These are phyloP conservation scores for Emiliania huxleyi DNA, from an alignment of 78 protist species.

Conservation along the genomic window DNA sequence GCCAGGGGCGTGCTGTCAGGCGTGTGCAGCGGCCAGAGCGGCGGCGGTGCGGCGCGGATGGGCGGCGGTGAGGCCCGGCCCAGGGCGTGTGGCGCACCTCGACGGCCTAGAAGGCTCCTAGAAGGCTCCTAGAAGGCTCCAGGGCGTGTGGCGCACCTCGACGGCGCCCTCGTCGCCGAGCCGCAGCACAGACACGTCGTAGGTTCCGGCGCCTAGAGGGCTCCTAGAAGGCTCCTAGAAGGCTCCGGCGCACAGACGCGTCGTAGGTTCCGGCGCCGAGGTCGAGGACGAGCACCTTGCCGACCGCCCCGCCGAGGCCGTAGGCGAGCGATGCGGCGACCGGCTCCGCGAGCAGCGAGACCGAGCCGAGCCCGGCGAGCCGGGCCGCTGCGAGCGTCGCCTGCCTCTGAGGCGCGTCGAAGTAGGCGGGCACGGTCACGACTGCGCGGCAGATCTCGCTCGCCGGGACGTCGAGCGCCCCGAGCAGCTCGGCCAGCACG, in stretches of 20 bases:
- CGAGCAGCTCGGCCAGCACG: slow-evolving; percentile 58
- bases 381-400: slow-evolving; percentile 91
- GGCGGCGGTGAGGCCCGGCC: too few relatives aligned
- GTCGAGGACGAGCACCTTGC: slow-evolving; percentile 70
- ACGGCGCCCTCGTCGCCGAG: too few relatives aligned
- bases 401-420: slow-evolving; percentile 51
- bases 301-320: slow-evolving; percentile 57
- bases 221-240: too few relatives aligned
- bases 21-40: too few relatives aligned
- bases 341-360: slow-evolving; percentile 89
- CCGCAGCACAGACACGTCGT: slow-evolving; percentile 74
- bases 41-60: too few relatives aligned
- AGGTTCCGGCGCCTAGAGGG: slow-evolving; percentile 85
- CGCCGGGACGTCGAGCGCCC: slow-evolving; percentile 44
- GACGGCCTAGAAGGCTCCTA: too few relatives aligned
- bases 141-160: too few relatives aligned
- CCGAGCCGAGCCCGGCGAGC: slow-evolving; percentile 73
- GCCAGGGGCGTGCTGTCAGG: too few relatives aligned
- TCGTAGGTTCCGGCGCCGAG: slow-evolving; percentile 84
- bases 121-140: too few relatives aligned
- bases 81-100: too few relatives aligned
- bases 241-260: slow-evolving; percentile 70
- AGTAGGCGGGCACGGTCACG: slow-evolving; percentile 71
- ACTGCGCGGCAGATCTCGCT: slow-evolving; percentile 57
- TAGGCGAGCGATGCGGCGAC: slow-evolving; percentile 92